Evolutionary conservation across 1,284 basidiomycete species (phyloP).

Genomic region (Filobasidium uniguttulatum): DNA sequence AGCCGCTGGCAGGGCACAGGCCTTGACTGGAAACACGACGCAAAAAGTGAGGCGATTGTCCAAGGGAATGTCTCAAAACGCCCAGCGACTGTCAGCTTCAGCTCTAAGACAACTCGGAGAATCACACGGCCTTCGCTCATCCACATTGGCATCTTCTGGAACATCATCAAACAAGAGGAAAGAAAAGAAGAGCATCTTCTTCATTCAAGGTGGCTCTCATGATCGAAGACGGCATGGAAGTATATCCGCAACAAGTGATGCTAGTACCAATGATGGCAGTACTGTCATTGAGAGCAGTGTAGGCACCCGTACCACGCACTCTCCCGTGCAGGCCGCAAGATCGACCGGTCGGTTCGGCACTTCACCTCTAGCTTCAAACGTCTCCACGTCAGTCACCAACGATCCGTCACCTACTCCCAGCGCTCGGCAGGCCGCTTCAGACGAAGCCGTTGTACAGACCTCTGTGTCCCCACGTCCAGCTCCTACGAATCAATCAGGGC

Average conservation of each 20-base stretch:
- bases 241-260: conserved; percentile 8
- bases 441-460: no score
- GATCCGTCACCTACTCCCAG: no score
- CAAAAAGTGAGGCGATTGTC: no score
- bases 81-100: neutral
- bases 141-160: neutral
- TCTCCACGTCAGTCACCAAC: neutral
- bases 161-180: conserved; percentile 6
- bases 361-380: neutral
- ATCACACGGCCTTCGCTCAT: neutral
- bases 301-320: neutral
- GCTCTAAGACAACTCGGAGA: neutral
- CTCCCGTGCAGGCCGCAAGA: neutral
- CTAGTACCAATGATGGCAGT: conserved; percentile 8
- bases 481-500: no score
- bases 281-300: conserved; percentile 8
- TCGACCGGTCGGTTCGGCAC: neutral
- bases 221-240: conserved; percentile 9
- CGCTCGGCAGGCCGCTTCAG: no score
- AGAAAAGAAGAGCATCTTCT: conserved; percentile 15
- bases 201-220: conserved; percentile 14
- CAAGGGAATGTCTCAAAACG: no score
- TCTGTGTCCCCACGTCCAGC: no score
- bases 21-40: no score
- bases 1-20: neutral